Percentiles rank a stretch among this genome's conserved stretches.
Evolutionary conservation across 129 eudicot genomes (phyloP).

Genomic region (Apium graveolens): DNA sequence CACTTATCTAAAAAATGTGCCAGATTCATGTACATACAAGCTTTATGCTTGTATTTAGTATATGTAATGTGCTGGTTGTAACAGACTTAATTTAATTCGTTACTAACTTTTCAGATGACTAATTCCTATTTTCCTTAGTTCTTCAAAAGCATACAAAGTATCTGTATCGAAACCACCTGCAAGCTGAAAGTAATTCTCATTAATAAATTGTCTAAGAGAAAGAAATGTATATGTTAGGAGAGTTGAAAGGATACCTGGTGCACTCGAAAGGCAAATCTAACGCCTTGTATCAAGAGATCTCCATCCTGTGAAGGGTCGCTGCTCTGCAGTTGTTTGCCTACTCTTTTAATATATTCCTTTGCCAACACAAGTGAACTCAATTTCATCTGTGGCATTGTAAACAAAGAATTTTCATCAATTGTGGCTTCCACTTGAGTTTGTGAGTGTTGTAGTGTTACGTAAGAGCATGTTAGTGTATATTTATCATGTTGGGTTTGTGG

Average conservation of each 20-base stretch:
- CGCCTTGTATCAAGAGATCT: slow-evolving; percentile 67
- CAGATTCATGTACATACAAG: neutral
- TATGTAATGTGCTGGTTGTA: neutral
- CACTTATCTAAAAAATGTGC: neutral
- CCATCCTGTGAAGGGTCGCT: slow-evolving; percentile 41
- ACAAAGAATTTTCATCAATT: neutral
- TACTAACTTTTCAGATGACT: slow-evolving; percentile 4
- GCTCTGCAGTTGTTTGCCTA: slow-evolving; percentile 44
- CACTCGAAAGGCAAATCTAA: slow-evolving; percentile 75
- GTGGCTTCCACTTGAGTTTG: neutral
- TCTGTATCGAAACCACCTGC: slow-evolving; percentile 88
- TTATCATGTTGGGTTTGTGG: too few species aligned
- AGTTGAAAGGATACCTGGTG: slow-evolving; percentile 51
- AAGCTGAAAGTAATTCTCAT: slow-evolving; percentile 37
- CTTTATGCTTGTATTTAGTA: neutral
- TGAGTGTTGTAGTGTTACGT: neutral
- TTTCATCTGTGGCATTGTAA: slow-evolving; percentile 45
- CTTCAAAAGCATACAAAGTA: slow-evolving; percentile 64
- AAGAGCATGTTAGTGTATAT: neutral
- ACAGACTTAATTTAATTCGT: neutral
- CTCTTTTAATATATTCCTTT: slow-evolving; percentile 64
- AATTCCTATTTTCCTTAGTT: slow-evolving; percentile 46
- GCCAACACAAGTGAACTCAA: slow-evolving; percentile 57
- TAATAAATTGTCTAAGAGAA: neutral
- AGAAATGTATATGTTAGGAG: neutral